Base-by-base conservation (phyloP, 495 filamentous ascomycete genomes). In the Astrothelium macrocarpum region DNA sequence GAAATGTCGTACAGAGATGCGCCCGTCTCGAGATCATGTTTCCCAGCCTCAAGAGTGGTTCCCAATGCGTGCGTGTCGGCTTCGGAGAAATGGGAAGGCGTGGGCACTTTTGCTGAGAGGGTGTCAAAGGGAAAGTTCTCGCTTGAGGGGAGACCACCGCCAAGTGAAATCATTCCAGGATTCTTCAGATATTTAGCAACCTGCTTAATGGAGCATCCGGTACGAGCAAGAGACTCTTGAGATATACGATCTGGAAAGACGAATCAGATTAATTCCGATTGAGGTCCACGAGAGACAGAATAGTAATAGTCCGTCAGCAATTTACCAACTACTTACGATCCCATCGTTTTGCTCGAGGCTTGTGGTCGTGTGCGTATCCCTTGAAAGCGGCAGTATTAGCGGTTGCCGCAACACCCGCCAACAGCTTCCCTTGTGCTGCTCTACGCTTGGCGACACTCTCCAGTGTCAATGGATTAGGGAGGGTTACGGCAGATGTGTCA, bases 51-150 rank as follows among this genome's bases (percentile, higher is more conserved):
- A 56, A 90, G 63, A n/a, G 78, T 73, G 1, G 78, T 71, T 7
- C 86, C 87, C 0, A 75, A 59, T 10, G 16, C 34, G 7, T 32
- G 32, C 32, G 53, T 59, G 7, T 63, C 61, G 20, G 45, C 34
- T 26, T 59, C 56, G 2, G 64, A 60, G 14, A 65, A 67, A 28
- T 66, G 65, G 2, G 65, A 75, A 32, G 78, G 61, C 28, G 67
- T 75, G 18, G 89, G 89, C 26, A 91, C 84, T 71, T 89, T 89
- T 71, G 90, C 65, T 20, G 80, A 77, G 45, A 91, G 74, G 53
- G 84, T 75, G 65, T 90, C 83, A 67, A 93, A 84, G 45, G 94
- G 95, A 72, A 98, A 97, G 79, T 94, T 89, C 73, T 91, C 86
- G 61, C 87, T 81, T 32, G 89, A 91, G 11, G 94, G 94, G 34